A percentile compares a stretch with the other conserved stretches of the same genome.
Conservation (phyloP, 2,329 filamentous ascomycete genomes). For the Nemania serpens region DNA sequence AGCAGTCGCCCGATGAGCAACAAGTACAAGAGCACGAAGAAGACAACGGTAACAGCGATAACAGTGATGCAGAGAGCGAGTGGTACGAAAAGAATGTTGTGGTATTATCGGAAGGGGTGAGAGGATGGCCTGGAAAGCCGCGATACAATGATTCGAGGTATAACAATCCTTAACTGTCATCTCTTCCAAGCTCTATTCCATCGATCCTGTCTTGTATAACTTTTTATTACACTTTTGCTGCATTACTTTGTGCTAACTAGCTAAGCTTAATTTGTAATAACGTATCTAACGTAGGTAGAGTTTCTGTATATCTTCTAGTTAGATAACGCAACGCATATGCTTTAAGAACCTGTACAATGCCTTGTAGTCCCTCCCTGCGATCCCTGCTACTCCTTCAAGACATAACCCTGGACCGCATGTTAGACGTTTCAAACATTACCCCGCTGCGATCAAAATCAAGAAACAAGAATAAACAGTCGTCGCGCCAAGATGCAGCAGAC, state of each 20-base stretch:
- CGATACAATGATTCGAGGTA: not conserved
- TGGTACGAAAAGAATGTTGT: conserved; percentile 6
- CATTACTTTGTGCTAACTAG: too few species aligned
- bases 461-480: not conserved
- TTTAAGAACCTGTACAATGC: conserved; percentile 8
- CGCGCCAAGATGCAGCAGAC: conserved; percentile 4
- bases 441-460: not conserved
- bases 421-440: not conserved
- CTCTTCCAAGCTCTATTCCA: not conserved
- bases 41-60: not conserved
- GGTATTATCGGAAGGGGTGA: conserved; percentile 1
- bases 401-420: too few species aligned
- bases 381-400: too few species aligned
- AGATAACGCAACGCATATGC: conserved; percentile 21
- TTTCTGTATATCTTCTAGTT: conserved; percentile 19
- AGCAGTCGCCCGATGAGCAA: not conserved
- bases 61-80: conserved; percentile 1
- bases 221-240: too few species aligned
- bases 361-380: too few species aligned
- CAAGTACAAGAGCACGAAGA: not conserved
- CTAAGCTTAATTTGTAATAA: too few species aligned
- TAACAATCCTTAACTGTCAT: not conserved
- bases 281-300: conserved; percentile 8
- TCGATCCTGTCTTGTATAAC: not conserved
- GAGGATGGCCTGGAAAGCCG: conserved; percentile 5